Evolutionary conservation across 305 asterid genomes (phyloP), one percentile per base, ranked within the genome.

Genomic region (Plantago lanceolata): DNA sequence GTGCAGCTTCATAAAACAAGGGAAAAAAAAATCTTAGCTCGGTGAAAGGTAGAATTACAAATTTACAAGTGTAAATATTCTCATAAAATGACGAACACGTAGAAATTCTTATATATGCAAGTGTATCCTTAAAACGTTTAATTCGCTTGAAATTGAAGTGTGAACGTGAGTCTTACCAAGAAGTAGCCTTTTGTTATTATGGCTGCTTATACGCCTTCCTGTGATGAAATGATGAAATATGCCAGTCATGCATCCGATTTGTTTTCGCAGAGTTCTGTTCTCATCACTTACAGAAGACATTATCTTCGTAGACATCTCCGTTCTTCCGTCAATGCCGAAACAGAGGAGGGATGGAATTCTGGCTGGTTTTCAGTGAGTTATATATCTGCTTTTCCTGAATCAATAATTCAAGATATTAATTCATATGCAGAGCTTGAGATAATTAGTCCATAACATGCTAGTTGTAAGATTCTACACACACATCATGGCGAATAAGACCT

Each of bases 201-300:
- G 77, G 69, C 85, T 63, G 66, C 75, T 61, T 28, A 76, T 52
- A 17, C 90, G 85, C 61, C 85, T 76, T 58, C 90, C 81, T 7
- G 81, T 58, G 14, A 84, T 74, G 78, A 85, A 82, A 75, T 87
- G 86, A 58, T 82, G 98, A 67, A 87, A 93, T 70, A 93, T 73
- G 61, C 95, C 94, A 65, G 86, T 83, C 97, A 93, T 89, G 86
- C 98, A 93, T 31, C 97, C 98, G 44, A 84, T 77, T 77, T 93
- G 90, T 86, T 89, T 93, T 66, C 77, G 79, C 68, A 92, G 78
- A 72, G 85, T 89, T 66, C 64, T 61, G 48, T 73, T 75, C 54
- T 84, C 94, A 12, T 88, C 83, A 59, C 63, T 67, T 47, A 75
- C 44, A 53, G 90, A 74, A 57, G 87, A 59, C 71, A 75, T 59